phyloP scores from a whole-genome alignment of 108 stramenopile genomes.

The Conticribra guillardii region DNA sequence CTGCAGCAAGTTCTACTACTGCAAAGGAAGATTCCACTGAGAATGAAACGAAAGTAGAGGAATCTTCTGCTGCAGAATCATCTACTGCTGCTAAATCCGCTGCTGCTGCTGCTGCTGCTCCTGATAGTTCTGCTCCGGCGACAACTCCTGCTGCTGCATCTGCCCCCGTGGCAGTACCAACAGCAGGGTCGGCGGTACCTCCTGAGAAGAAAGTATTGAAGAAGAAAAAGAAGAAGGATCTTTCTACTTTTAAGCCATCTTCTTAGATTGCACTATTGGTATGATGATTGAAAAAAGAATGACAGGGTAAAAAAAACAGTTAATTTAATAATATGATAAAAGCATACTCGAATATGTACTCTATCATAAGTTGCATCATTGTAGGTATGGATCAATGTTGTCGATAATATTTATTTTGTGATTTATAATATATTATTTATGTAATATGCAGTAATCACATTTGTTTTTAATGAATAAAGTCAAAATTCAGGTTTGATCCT shows the following conservation, averaged over 20 bases:
- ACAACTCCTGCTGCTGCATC: conserved; percentile 24
- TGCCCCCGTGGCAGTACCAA: conserved; percentile 21
- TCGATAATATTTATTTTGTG: too few species aligned
- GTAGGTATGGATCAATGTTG: too few species aligned
- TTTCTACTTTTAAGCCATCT: conserved; percentile 69
- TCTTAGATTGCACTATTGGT: too few species aligned
- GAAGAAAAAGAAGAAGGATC: conserved; percentile 93
- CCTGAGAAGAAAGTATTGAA: conserved; percentile 45
- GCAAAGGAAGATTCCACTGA: conserved; percentile 23
- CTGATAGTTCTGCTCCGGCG: conserved; percentile 2
- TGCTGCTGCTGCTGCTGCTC: conserved; percentile 31
- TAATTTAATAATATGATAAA: too few species aligned
- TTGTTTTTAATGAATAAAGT: too few species aligned
- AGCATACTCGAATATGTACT: too few species aligned
- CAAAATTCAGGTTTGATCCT: too few species aligned
- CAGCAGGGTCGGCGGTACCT: conserved; percentile 20
- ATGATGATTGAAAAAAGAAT: too few species aligned
- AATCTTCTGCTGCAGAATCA: conserved; percentile 5
- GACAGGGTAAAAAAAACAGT: too few species aligned
- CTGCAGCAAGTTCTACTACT: conserved; percentile 11
- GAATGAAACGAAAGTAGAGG: conserved; percentile 23
- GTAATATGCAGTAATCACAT: too few species aligned
- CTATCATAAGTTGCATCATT: too few species aligned
- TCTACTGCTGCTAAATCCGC: conserved; percentile 16
- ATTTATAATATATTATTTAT: too few species aligned